Evolutionary conservation across 306 rosid species (phyloP).

Genomic region (Trifolium repens): DNA sequence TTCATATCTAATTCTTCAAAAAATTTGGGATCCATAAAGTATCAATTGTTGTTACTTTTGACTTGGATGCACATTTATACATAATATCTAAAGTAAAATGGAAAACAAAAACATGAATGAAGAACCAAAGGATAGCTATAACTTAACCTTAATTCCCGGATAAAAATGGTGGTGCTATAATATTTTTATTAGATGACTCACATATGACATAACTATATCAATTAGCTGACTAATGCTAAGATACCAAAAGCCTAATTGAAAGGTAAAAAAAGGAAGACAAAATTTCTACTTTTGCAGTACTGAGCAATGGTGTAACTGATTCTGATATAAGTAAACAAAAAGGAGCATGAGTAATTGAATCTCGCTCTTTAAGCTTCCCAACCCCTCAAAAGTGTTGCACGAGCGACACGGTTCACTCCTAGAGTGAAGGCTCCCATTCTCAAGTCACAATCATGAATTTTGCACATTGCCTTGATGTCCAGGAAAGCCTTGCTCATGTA

Average conservation of each 20-base stretch:
- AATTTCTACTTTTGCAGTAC: constrained; percentile 24
- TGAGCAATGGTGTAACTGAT: constrained; percentile 10
- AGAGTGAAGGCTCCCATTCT: constrained; percentile 83
- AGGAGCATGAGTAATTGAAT: too few species aligned
- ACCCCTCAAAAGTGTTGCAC: constrained; percentile 69
- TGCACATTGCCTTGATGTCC: constrained; percentile 72
- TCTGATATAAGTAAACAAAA: constrained; percentile 3
- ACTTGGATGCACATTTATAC: neutral
- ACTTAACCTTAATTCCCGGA: neutral
- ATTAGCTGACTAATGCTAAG: constrained; percentile 8
- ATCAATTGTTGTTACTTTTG: neutral
- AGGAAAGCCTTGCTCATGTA: constrained; percentile 68
- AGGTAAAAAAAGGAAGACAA: constrained; percentile 8
- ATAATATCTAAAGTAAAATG: neutral
- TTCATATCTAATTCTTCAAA: neutral
- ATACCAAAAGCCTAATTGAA: neutral
- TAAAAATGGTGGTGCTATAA: constrained; percentile 10
- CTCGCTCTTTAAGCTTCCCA: constrained; percentile 60
- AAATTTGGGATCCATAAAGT: neutral
- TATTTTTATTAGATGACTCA: constrained; percentile 26
- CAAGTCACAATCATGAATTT: constrained; percentile 59
- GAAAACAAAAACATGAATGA: neutral
- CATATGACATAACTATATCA: constrained; percentile 22
- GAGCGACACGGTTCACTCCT: constrained; percentile 75
- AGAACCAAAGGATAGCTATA: neutral